Evolutionary conservation across 768 basidiomycete genomes (phyloP).

Genomic region (Lactarius vividus): DNA sequence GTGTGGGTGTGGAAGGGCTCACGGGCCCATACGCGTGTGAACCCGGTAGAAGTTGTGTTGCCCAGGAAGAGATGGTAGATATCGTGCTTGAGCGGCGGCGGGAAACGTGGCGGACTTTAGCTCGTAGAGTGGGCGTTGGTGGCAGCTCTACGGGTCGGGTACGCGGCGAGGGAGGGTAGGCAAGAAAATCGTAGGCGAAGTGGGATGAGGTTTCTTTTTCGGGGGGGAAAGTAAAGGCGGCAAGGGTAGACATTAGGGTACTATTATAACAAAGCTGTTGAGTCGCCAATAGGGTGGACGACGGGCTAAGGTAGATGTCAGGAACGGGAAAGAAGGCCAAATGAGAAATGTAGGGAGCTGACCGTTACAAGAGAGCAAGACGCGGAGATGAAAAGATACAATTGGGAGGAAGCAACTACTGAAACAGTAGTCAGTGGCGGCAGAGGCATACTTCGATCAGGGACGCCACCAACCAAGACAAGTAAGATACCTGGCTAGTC

Average conservation of each 20-base stretch:
- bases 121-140: conserved; percentile 28
- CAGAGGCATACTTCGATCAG: neutral
- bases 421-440: neutral
- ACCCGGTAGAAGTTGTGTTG: conserved; percentile 49
- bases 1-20: conserved; percentile 35
- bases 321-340: neutral
- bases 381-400: conserved; percentile 12
- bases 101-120: conserved; percentile 17
- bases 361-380: conserved; percentile 3
- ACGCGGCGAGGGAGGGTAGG: conserved; percentile 35
- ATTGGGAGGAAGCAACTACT: conserved; percentile 1
- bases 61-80: conserved; percentile 59
- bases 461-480: neutral
- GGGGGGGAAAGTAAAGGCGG: neutral
- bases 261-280: conserved; percentile 1
- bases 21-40: conserved; percentile 46
- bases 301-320: neutral
- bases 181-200: conserved; percentile 32
- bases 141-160: conserved; percentile 32
- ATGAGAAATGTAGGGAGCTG: neutral
- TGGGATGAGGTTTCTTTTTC: conserved; percentile 21
- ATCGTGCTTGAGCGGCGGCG: conserved; percentile 44
- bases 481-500: neutral
- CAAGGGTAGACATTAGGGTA: conserved; percentile 2
- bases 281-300: neutral